Base-by-base conservation (phyloP, 495 filamentous ascomycete species). In the Daldinia vernicosa region DNA sequence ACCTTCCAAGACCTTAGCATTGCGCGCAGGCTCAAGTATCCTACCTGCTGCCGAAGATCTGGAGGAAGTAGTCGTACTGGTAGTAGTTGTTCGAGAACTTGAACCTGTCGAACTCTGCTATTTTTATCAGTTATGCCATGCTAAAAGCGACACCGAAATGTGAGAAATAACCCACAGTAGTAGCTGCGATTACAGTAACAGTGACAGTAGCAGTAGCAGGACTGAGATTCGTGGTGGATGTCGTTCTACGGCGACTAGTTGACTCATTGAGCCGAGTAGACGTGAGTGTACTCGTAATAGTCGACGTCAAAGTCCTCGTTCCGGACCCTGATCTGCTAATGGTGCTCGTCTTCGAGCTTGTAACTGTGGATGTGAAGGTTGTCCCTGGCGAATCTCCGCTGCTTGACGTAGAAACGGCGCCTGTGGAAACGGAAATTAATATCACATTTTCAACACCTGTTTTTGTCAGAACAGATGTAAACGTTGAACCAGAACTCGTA, bases 211-310 rank as follows among this genome's bases (percentile, higher is more conserved):
- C 45, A 0, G 26, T n/a, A n/a, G 3, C 32, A 33, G 8, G 1
- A 33, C 8, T 9, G 9, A 9, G 11, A 0, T 11, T 33, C 9
- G 32, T 3, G 9, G 8, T 33, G 32, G 32, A 33, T 33, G 9
- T 33, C 32, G 32, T 11, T 33, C 9, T 11, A 33, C 32, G 32
- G 9, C 32, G 8, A 2, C 32, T 22, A 45, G 32, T 50, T 40
- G 26, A 33, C 4, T 1, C 56, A 19, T 17, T 33, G 35, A 50
- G 6, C 12, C 51, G 55, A 24, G 59, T 67, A 12, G 59, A 67
- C 12, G 69, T 72, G 3, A 56, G 39, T 11, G 66, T 75, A 14
- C 14, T 69, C 28, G 73, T 75, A 5, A 71, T 19, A 2, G 64
- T 74, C 11, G 54, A 63, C 7, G 74, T 75, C 0, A 63, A 14